phyloP scores from a whole-genome alignment of 768 basidiomycete species.

The Basidioascus undulatus region DNA sequence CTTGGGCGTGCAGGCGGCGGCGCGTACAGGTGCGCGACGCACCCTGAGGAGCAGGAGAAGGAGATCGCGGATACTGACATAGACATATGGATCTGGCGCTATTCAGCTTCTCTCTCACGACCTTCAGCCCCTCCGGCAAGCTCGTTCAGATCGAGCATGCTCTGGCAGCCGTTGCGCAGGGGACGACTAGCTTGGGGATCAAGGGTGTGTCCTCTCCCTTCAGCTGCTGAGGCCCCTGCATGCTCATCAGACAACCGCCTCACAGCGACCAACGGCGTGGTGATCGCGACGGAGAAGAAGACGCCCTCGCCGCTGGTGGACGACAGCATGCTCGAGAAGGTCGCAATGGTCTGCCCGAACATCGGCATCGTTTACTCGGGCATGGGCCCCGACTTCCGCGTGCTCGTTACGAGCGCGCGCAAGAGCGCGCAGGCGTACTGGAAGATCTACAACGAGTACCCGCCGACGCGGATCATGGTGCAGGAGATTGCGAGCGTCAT shows the following conservation, averaged over 20 bases:
- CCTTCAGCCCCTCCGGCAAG: slow-evolving; percentile 88
- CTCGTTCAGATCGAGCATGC: slow-evolving; percentile 99
- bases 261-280: slow-evolving; percentile 90
- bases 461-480: slow-evolving; percentile 81
- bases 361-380: slow-evolving; percentile 99
- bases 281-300: slow-evolving; percentile 99
- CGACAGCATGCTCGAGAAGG: slow-evolving; percentile 93
- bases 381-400: slow-evolving; percentile 96
- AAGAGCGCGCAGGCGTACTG: slow-evolving; percentile 98
- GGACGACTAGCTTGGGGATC: slow-evolving; percentile 91
- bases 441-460: slow-evolving; percentile 98
- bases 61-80: not conserved
- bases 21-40: slow-evolving; percentile 21
- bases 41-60: no score
- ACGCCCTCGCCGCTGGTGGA: slow-evolving; percentile 91
- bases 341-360: slow-evolving; percentile 82
- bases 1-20: no score
- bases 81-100: not conserved
- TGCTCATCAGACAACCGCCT: not conserved
- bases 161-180: slow-evolving; percentile 78
- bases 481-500: slow-evolving; percentile 95
- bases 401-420: slow-evolving; percentile 76
- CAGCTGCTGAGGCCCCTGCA: not conserved
- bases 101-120: slow-evolving; percentile 84
- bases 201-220: slow-evolving; percentile 39